A percentile compares a stretch with the other conserved stretches of the same genome.
Conservation (phyloP, 1,284 basidiomycete species). For the Volvariella surrecta region DNA sequence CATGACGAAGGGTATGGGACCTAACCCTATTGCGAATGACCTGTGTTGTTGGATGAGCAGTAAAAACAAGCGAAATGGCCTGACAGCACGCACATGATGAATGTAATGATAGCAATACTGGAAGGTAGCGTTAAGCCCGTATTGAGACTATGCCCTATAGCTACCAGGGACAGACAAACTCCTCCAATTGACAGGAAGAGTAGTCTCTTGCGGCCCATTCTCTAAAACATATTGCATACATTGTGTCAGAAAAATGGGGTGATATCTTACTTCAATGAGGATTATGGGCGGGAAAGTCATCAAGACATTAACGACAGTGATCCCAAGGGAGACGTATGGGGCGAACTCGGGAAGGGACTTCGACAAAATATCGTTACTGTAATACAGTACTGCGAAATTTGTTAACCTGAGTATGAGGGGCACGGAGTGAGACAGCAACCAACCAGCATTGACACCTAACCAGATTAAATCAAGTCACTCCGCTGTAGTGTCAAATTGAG, state of each 20-base stretch:
- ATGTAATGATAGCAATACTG: constrained; percentile 72
- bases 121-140: constrained; percentile 50
- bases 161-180: constrained; percentile 57
- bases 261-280: constrained; percentile 64
- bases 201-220: constrained; percentile 54
- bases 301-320: constrained; percentile 72
- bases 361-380: constrained; percentile 81
- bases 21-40: constrained; percentile 85
- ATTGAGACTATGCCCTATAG: constrained; percentile 71
- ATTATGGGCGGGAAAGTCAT: constrained; percentile 68
- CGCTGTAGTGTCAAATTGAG: background rate
- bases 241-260: background rate
- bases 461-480: background rate
- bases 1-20: constrained; percentile 88
- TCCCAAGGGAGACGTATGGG: constrained; percentile 70
- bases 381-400: constrained; percentile 62
- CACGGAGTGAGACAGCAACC: constrained; percentile 1
- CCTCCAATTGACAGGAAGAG: constrained; percentile 50
- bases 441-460: constrained; percentile 37
- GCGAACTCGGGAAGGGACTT: constrained; percentile 71
- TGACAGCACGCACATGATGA: constrained; percentile 59
- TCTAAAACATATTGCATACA: constrained; percentile 26
- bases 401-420: constrained; percentile 1
- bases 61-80: too few species aligned
- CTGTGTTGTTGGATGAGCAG: too few species aligned